Evolutionary conservation across 2,329 filamentous ascomycete genomes (phyloP), one percentile per base, ranked within the genome.

Genomic region (Fusarium napiforme): DNA sequence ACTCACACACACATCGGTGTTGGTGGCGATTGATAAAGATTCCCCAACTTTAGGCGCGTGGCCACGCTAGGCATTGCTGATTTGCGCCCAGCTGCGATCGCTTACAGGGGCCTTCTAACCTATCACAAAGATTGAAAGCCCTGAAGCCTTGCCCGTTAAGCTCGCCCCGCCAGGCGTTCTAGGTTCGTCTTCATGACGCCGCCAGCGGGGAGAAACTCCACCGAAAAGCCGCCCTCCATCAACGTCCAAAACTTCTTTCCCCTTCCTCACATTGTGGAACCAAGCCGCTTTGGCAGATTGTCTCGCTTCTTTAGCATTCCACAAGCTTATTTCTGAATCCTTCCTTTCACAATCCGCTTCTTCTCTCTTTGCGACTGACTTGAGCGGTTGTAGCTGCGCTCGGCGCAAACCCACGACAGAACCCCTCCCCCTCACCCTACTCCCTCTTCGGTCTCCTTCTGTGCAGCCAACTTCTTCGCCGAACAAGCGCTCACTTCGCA

Each of bases 401-500:
- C 67, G 76, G 76, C 76, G 76, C 76, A 78, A 77, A 65, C 59
- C 39, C 59, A 63, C 50, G 61, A 64, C 62, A 53, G 56, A 59
- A 60, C 64, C 64, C 68, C 66, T 68, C 68, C 69, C 60, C 68
- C 66, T 68, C 68, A 67, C 60, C 74, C 69, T 60, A 68, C 57
- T 64, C 57, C 53, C 53, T 42, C 43, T 57, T 67, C 55, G 50
- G 42, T 43, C 46, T 59, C 57, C 62, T 66, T 53, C 64, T 50
- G 45, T 62, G 64, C 40, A 62, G 36, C 14, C 60, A 18, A 50
- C 45, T 66, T 34, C 32, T 32, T 45, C 42, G 39, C 36, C 58
- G 55, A 43, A 55, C 52, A 62, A 60, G 53, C 57, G 52, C 70
- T 69, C 68, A 72, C 74, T 87, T 87, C 85, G 78, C 84, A 67